phyloP scores from a whole-genome alignment of 352 stramenopile species.

The Plasmopara viticola region DNA sequence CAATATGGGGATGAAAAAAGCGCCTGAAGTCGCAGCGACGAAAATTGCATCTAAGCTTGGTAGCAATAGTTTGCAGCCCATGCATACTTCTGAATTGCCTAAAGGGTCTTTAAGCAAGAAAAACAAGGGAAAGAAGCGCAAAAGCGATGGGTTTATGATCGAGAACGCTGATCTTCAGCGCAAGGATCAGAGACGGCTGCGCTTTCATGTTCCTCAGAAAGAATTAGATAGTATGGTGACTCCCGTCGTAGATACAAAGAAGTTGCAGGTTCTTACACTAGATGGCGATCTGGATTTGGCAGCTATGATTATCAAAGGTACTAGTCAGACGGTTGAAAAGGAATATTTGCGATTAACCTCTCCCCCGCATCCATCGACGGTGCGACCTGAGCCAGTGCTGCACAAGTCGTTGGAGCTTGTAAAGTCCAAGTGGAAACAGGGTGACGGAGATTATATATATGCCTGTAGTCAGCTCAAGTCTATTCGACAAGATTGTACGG shows the following conservation, averaged over 20 bases:
- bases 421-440: constrained; percentile 82
- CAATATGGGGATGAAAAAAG: constrained; percentile 16
- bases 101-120: constrained; percentile 42
- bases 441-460: constrained; percentile 90
- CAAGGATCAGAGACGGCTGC: constrained; percentile 68
- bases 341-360: constrained; percentile 97
- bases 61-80: constrained; percentile 21
- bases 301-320: constrained; percentile 92
- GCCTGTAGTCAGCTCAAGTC: constrained; percentile 98
- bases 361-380: constrained; percentile 90
- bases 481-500: constrained; percentile 97
- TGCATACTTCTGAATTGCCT: constrained; percentile 42
- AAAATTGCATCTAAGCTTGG: constrained; percentile 22
- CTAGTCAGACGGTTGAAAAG: constrained; percentile 94
- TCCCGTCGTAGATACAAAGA: constrained; percentile 62
- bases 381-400: constrained; percentile 92
- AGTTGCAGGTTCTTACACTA: constrained; percentile 62
- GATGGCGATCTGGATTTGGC: constrained; percentile 81
- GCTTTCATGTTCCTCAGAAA: constrained; percentile 70
- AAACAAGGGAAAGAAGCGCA: constrained; percentile 67
- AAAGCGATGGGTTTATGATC: constrained; percentile 37
- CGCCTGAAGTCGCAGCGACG: constrained; percentile 6
- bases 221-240: constrained; percentile 58
- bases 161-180: constrained; percentile 43
- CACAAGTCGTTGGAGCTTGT: constrained; percentile 83